Percentiles rank a stretch among this genome's conserved stretches.
Conservation (phyloP, 164 flowering plant genomes). For the Magnolia changhungtana region DNA sequence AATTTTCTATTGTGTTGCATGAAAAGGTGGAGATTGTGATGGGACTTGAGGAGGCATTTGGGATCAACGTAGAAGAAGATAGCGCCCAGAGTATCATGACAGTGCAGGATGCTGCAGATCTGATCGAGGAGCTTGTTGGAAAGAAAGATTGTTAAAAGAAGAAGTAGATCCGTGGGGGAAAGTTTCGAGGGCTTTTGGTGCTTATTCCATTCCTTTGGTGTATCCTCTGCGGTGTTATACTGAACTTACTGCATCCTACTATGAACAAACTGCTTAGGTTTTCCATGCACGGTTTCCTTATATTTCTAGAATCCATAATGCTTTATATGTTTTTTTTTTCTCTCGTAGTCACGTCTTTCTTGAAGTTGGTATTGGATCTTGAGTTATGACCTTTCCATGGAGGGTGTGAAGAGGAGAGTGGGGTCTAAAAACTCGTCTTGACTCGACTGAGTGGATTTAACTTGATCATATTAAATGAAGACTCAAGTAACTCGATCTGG, state of each 20-base stretch:
- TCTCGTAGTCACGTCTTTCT: too few relatives aligned
- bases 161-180: not conserved
- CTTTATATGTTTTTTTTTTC: not conserved
- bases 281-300: not conserved
- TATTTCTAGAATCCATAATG: not conserved
- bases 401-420: too few relatives aligned
- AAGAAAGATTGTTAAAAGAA: conserved; percentile 18
- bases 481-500: too few relatives aligned
- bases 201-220: not conserved
- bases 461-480: too few relatives aligned
- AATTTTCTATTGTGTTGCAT: not conserved
- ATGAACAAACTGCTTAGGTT: not conserved
- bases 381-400: too few relatives aligned
- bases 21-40: conserved; percentile 85
- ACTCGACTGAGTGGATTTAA: too few relatives aligned
- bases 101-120: conserved; percentile 83
- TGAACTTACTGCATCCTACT: not conserved
- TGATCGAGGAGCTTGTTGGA: conserved; percentile 62
- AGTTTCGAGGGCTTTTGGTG: not conserved
- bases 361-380: too few relatives aligned
- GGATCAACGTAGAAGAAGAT: conserved; percentile 81
- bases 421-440: too few relatives aligned
- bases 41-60: conserved; percentile 88
- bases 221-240: not conserved
- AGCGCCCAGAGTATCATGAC: conserved; percentile 73